Base-by-base conservation (phyloP, 495 filamentous ascomycete species). In the Annulohypoxylon moriforme region DNA sequence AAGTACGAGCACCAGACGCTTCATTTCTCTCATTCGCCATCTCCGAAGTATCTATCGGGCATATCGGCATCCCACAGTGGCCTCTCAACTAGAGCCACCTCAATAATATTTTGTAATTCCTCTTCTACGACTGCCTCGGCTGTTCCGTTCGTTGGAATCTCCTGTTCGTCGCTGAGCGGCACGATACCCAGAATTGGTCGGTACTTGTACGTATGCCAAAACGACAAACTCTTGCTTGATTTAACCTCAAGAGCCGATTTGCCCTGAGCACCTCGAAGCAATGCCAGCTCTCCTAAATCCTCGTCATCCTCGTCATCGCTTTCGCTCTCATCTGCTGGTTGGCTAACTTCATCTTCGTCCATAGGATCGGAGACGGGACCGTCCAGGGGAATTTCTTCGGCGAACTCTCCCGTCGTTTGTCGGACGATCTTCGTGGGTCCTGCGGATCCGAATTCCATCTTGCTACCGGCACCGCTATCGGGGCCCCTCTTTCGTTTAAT, bases 161-260 rank as follows among this genome's bases (percentile, higher is more conserved):
- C 73, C 36, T 82, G 78, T 22, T 65, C 78, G 20, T 70, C 72
- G 16, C 83, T 82, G 24, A 99, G 80, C 16, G 91, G 89, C 13
- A 95, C 91, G 29, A 98, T 91, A 4, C 94, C 96, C 71, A 99
- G 80, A 66, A 99, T 93, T 8, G 94, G 92, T 63, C 94, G 85
- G 77, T 97, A 99, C 76, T 96, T 94, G 80, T 91, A 93, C 8
- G 94, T 95, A 69, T 87, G 87, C 94, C 94, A 98, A 73, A 85
- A 90, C 20, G 83, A 80, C 31, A 78, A 53, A 31, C 52, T 66
- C 75, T 77, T 44, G 16, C 29, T 59, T n/a, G 67, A 34, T 68
- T 69, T 53, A 57, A 68, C 50, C 73, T 75, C 60, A 1, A 60
- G 24, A 7, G 49, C 40, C 0, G 50, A 29, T 36, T 75, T 76